Evolutionary conservation across 1,139 yeast genomes (phyloP).

Genomic region (Wickerhamomyces sp.): DNA sequence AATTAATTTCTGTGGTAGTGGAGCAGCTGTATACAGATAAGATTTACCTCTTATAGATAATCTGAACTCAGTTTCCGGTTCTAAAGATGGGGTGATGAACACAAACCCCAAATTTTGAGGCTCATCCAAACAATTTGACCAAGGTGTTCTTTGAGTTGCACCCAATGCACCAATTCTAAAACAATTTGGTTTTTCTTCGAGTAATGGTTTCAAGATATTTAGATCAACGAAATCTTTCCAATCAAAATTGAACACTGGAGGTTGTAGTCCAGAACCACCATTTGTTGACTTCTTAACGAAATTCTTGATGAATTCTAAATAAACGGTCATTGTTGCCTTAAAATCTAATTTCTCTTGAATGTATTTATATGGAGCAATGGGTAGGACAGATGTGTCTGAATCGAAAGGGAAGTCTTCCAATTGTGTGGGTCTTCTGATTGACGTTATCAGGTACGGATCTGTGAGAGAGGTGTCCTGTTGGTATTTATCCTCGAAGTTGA

Average conservation of each 20-base stretch:
- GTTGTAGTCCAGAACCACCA: constrained; percentile 20
- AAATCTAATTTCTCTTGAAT: constrained; percentile 28
- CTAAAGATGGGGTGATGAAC: constrained; percentile 28
- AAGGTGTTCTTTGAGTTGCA: constrained; percentile 31
- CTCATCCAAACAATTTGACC: constrained; percentile 33
- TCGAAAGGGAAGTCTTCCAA: constrained; percentile 26
- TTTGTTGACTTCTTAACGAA: constrained; percentile 25
- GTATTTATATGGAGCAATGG: constrained; percentile 32
- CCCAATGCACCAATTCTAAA: constrained; percentile 34
- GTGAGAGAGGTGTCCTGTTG: constrained; percentile 13
- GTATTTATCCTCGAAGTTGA: constrained; percentile 19
- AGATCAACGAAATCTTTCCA: constrained; percentile 35
- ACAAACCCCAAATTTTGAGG: constrained; percentile 28
- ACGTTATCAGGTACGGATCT: constrained; percentile 16
- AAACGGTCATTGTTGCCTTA: constrained; percentile 27
- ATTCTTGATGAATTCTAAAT: constrained; percentile 27
- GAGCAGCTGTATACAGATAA: constrained; percentile 29
- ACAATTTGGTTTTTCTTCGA: constrained; percentile 33
- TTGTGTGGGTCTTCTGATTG: constrained; percentile 15
- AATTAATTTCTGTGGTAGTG: constrained; percentile 30
- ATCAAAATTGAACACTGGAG: constrained; percentile 31
- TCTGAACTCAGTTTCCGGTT: constrained; percentile 31
- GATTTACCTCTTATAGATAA: constrained; percentile 31
- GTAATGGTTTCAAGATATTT: constrained; percentile 27
- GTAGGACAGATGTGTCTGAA: constrained; percentile 27